Evolutionary conservation across 1,284 basidiomycete genomes (phyloP).

Genomic region (Afroboletus lepidellus): DNA sequence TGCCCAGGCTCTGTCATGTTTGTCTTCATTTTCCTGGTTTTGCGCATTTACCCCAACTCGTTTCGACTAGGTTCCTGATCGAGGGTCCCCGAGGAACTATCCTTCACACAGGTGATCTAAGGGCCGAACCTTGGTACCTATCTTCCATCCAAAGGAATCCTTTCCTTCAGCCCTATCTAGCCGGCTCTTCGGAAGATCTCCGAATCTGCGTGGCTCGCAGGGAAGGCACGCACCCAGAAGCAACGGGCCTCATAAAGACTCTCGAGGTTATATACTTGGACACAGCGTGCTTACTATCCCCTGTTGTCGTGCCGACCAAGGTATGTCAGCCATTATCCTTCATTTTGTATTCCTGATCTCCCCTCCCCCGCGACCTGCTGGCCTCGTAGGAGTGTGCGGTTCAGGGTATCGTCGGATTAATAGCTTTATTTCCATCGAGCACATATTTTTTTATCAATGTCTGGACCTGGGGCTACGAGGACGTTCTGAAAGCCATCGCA

Average conservation of each 20-base stretch:
- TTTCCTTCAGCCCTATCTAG: slow-evolving; percentile 68
- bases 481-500: slow-evolving; percentile 74
- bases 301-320: slow-evolving; percentile 68
- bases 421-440: slow-evolving; percentile 62
- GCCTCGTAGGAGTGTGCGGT: slow-evolving; percentile 62
- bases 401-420: slow-evolving; percentile 63
- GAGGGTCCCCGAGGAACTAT: slow-evolving; percentile 71
- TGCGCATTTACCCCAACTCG: neutral
- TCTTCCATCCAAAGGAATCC: slow-evolving; percentile 67
- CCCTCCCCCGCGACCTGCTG: neutral
- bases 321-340: slow-evolving; percentile 37
- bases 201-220: slow-evolving; percentile 28
- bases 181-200: slow-evolving; percentile 28
- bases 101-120: slow-evolving; percentile 90
- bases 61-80: slow-evolving; percentile 75
- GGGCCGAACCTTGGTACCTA: slow-evolving; percentile 81
- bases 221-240: slow-evolving; percentile 22
- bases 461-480: slow-evolving; percentile 95
- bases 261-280: slow-evolving; percentile 87
- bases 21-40: slow-evolving; percentile 19
- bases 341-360: neutral
- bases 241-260: slow-evolving; percentile 35
- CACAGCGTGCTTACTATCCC: slow-evolving; percentile 68
- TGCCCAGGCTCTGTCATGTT: slow-evolving; percentile 93
- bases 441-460: slow-evolving; percentile 85